A percentile compares a stretch with the other conserved stretches of the same genome.
Conservation (phyloP, 306 rosid species). For the Cucurbita ficifolia region DNA sequence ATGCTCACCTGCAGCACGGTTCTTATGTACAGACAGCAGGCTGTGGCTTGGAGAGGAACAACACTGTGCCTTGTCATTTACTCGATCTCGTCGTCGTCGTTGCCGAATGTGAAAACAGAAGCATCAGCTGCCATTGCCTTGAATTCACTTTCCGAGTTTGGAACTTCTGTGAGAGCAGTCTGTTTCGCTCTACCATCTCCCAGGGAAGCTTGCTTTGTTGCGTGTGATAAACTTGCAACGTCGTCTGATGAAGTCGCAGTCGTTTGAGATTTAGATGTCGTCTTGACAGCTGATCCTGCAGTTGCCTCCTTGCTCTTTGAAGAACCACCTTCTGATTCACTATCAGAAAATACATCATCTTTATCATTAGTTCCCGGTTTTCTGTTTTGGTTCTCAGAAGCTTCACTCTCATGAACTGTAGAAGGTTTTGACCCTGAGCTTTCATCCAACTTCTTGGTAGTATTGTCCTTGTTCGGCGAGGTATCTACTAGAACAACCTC, state of each 20-base stretch:
- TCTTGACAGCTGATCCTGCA: constrained; percentile 16
- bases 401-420: constrained; percentile 21
- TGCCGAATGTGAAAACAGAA: constrained; percentile 88
- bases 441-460: constrained; percentile 39
- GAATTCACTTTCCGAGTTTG: constrained; percentile 69
- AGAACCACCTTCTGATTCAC: constrained; percentile 53
- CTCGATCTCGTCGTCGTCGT: constrained; percentile 94
- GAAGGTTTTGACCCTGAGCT: constrained; percentile 42
- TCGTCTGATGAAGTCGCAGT: constrained; percentile 24
- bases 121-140: constrained; percentile 99
- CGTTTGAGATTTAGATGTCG: constrained; percentile 28
- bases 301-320: constrained; percentile 46
- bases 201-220: constrained; percentile 53
- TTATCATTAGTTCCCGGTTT: constrained; percentile 30
- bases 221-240: constrained; percentile 36
- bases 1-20: neutral
- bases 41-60: neutral
- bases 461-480: constrained; percentile 28
- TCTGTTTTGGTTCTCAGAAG: constrained; percentile 21
- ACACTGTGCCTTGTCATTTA: constrained; percentile 15
- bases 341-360: constrained; percentile 88
- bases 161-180: constrained; percentile 15
- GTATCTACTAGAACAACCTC: constrained; percentile 74
- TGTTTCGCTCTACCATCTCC: constrained; percentile 28
- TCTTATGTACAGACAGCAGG: constrained; percentile 47